Evolutionary conservation across 192 early-diverging fungal species (phyloP), one percentile per base, ranked within the genome.

Genomic region (Coemansia sp.): DNA sequence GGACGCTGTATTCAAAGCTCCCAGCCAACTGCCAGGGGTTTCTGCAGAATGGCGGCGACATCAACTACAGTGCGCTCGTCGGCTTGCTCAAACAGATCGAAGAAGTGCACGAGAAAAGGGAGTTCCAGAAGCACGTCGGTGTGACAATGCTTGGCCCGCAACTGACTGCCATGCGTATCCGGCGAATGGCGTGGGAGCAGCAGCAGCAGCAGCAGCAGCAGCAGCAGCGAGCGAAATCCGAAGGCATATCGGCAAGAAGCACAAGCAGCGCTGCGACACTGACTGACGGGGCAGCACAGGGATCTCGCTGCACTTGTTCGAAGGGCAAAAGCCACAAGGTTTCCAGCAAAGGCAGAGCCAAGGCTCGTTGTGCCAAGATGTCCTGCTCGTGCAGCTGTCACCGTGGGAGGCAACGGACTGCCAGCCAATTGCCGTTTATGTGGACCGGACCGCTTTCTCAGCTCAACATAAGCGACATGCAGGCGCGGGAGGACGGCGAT

Each of bases 41-140:
- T 33, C 9, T 41, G 2, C 86, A 91, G 59, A 66, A 85, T 16
- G 68, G 75, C 16, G 88, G 89, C 24, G 14, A 60, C 5, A 78
- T 92, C 49, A 77, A 88, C 43, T 46, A 85, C 0, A 48, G 44
- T 0, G 64, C 84, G 2, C 68, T 85, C 23, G 53, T 79, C 51
- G 46, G 63, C 18, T 67, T 92, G 15, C 61, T 92, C 45, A 44
- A 55, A 0, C 48, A 76, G 52, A 70, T 90, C 30, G 85, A 63
- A 9, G 60, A 43, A 2, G 83, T 78, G 15, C 57, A 76, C 41
- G 91, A 92, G 63, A 68, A 77, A 18, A 83, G 86, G 23, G 63
- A 61, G 12, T 92, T 92, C 53, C 67, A 68, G 11, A 66, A 67
- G 21, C 66, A 72, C 20, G 39, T 78, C 1, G 76, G 72, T 5